Base-by-base conservation (phyloP, 768 basidiomycete species). In the Xanthoconium purpureum region DNA sequence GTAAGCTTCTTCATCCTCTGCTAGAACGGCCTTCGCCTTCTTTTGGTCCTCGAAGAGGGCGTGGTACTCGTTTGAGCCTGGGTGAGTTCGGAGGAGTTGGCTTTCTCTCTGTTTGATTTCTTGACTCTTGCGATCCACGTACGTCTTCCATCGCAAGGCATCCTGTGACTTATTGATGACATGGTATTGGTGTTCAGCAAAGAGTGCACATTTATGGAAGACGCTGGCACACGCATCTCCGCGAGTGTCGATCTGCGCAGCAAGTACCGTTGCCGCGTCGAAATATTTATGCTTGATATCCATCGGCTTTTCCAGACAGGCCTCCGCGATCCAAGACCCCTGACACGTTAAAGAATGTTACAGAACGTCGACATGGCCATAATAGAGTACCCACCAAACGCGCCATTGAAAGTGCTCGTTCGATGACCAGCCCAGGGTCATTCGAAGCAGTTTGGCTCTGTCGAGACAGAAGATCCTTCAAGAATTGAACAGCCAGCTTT, bases 301-400 rank as follows among this genome's bases (percentile, higher is more conserved):
- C 15, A 79, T 75, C 0, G 94, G 85, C 46, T 88, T 89, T 63
- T 89, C 86, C 29, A 96, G 70, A 55, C 89, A 89, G 2, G 97
- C 94, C 63, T 91, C 85, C 8, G 91, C 82, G 24, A 84, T 87
- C 97, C 97, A 99, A 12, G 87, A 79, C 11, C 96, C 97, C 94
- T 98, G 60, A 52, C 35, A 45, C 18, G 39, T 24, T 11, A 38
- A 29, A 52, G 29, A 37, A 24, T 50, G 24, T 40, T 47, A 20
- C 9, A 47, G 48, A 37, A 51, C 48, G 17, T 6, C 39, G n/a
- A 18, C n/a, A 32, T 18, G 17, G 24, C 40, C 2, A 13, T 44
- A 32, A 43, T 17, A 28, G 15, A 38, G 33, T 17, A 69, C 84
- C 51, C 60, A 93, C 92, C 70, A 94, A 67, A 47, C 80, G 82